These are phyloP conservation scores for Solanum chmielewskii DNA, from an alignment of 257 asterid species.

Conservation along the genomic window DNA sequence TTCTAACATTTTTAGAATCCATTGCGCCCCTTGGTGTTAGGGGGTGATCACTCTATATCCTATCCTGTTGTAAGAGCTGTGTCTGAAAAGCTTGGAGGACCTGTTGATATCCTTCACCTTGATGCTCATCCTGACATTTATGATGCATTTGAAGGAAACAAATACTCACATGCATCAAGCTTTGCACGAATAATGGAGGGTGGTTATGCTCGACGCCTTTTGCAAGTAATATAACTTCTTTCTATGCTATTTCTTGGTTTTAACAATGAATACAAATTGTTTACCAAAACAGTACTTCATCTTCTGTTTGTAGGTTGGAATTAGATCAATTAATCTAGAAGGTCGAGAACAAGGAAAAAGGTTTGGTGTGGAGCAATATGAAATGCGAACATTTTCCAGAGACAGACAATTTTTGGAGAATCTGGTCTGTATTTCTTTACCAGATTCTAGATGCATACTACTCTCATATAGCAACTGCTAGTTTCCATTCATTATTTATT, in stretches of 20 bases:
- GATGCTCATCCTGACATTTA: conserved; percentile 99
- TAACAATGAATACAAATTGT: background rate
- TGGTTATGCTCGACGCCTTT: conserved; percentile 85
- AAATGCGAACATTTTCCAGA: conserved; percentile 87
- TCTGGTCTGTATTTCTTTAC: conserved; percentile 41
- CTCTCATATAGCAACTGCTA: background rate
- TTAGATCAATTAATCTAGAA: conserved; percentile 86
- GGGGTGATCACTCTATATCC: conserved; percentile 98
- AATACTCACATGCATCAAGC: conserved; percentile 92
- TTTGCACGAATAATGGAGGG: conserved; percentile 99
- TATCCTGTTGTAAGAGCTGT: conserved; percentile 95
- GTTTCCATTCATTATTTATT: background rate
- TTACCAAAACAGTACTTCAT: background rate
- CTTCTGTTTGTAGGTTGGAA: conserved; percentile 70
- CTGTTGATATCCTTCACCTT: conserved; percentile 89
- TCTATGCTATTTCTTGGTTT: background rate
- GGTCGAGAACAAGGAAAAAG: conserved; percentile 97
- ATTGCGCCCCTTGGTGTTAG: conserved; percentile 85
- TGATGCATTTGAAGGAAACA: conserved; percentile 85
- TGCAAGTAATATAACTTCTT: conserved; percentile 49
- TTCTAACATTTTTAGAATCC: conserved; percentile 39
- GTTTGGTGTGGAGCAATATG: conserved; percentile 96
- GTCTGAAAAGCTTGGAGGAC: conserved; percentile 97
- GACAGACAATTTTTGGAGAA: conserved; percentile 68
- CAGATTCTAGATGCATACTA: background rate